Conservation (phyloP, 169 alveolate species). For the Babesia caballi region DNA sequence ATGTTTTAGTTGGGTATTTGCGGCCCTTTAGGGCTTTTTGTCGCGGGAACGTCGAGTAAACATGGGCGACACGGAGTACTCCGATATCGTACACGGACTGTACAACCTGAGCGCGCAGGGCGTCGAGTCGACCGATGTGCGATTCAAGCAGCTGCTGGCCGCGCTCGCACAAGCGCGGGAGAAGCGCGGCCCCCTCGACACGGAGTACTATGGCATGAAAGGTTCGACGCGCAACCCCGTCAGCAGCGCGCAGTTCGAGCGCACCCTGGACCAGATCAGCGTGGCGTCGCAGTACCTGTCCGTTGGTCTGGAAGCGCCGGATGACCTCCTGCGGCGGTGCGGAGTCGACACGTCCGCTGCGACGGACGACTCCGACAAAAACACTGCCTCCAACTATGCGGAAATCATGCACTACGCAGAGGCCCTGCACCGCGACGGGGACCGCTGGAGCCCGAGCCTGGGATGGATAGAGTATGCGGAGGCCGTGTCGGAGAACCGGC, state of each 20-base stretch:
- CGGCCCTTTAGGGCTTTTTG: too few species aligned
- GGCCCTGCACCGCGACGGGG: slow-evolving; percentile 16
- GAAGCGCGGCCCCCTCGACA: neutral
- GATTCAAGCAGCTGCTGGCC: slow-evolving; percentile 13
- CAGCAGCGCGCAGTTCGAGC: slow-evolving; percentile 4
- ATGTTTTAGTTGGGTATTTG: too few species aligned
- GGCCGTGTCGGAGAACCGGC: neutral
- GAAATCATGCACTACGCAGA: slow-evolving; percentile 5
- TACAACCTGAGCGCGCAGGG: slow-evolving; percentile 33
- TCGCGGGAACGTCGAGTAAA: too few species aligned
- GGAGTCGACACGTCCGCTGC: neutral
- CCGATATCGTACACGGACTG: slow-evolving; percentile 27
- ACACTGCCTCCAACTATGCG: neutral
- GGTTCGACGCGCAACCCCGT: slow-evolving; percentile 15
- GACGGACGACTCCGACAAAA: neutral
- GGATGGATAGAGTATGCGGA: slow-evolving; percentile 54
- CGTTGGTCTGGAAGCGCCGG: slow-evolving; percentile 20
- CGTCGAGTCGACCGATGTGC: slow-evolving; percentile 17
- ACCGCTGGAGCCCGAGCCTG: slow-evolving; percentile 27
- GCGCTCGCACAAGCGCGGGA: slow-evolving; percentile 9
- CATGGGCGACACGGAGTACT: too few species aligned
- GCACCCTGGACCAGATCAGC: slow-evolving; percentile 23
- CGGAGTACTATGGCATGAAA: neutral
- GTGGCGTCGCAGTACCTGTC: slow-evolving; percentile 16
- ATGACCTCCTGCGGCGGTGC: slow-evolving; percentile 1